Conservation (phyloP, 495 filamentous ascomycete species). For the Immersiella caudata region DNA sequence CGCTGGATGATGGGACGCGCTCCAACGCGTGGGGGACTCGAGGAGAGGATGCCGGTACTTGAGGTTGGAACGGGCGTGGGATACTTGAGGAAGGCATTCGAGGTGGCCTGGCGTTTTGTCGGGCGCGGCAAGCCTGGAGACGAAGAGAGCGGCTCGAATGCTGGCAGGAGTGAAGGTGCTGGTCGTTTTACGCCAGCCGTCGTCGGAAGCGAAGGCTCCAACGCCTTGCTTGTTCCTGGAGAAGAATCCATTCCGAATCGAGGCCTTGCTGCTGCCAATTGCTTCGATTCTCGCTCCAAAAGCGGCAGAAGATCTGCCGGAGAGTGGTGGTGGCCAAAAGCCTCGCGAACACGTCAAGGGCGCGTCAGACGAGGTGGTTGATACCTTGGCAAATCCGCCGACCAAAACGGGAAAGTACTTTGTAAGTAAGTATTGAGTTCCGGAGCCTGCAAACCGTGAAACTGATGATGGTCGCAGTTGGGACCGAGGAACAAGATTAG, state of each 20-base stretch:
- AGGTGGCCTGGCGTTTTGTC: slow-evolving; percentile 66
- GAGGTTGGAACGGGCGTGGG: slow-evolving; percentile 93
- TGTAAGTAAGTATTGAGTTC: slow-evolving; percentile 23
- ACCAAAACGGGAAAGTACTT: slow-evolving; percentile 18
- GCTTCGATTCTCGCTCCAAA: not conserved
- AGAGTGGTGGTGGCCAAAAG: not conserved
- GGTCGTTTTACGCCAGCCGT: slow-evolving; percentile 74
- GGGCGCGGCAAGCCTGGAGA: slow-evolving; percentile 81
- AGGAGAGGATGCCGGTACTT: slow-evolving; percentile 87
- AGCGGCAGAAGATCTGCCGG: not conserved
- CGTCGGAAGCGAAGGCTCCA: slow-evolving; percentile 48
- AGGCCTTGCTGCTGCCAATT: slow-evolving; percentile 34
- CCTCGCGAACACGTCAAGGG: slow-evolving; percentile 26
- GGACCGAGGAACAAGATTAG: slow-evolving; percentile 1
- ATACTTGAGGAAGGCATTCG: slow-evolving; percentile 61
- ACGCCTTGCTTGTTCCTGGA: slow-evolving; percentile 24
- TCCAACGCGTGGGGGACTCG: slow-evolving; percentile 70
- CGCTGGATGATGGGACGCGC: slow-evolving; percentile 60
- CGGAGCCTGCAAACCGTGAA: slow-evolving; percentile 5
- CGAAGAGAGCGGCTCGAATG: slow-evolving; percentile 90
- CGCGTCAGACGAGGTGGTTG: slow-evolving; percentile 33
- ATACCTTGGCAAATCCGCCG: slow-evolving; percentile 15
- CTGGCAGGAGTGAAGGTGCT: slow-evolving; percentile 78
- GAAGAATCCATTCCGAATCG: slow-evolving; percentile 39
- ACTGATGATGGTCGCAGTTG: not conserved